These are phyloP conservation scores for Diospyros lotus DNA, from an alignment of 148 eudicot genomes.

Conservation along the genomic window DNA sequence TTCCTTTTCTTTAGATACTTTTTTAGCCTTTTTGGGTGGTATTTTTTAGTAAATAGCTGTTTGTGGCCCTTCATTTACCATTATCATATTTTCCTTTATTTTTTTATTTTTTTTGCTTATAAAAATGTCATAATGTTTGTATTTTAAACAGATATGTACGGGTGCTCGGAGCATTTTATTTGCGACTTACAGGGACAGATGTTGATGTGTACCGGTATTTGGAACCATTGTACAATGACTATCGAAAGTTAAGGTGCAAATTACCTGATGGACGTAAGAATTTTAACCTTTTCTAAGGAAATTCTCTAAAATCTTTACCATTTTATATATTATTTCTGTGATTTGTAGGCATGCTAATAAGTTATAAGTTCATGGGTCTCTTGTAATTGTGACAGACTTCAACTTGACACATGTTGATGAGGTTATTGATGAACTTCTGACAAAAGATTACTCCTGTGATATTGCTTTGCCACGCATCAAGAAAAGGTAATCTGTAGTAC, in stretches of 20 bases:
- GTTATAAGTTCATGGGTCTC: not conserved
- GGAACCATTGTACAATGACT: slow-evolving; percentile 92
- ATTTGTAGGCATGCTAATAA: not conserved
- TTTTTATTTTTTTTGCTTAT: not conserved
- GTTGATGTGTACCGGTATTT: slow-evolving; percentile 79
- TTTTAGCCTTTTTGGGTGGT: no score
- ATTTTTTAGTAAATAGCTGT: no score
- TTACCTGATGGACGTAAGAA: slow-evolving; percentile 67
- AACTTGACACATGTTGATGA: slow-evolving; percentile 82
- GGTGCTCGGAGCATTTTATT: slow-evolving; percentile 88
- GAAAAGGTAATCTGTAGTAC: slow-evolving; percentile 48
- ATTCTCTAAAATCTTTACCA: not conserved
- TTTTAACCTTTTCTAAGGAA: not conserved
- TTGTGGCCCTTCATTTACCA: no score
- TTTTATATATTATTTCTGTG: not conserved
- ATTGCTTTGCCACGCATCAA: slow-evolving; percentile 90
- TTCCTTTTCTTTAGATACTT: no score
- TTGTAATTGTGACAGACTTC: slow-evolving; percentile 40
- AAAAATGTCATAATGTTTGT: not conserved
- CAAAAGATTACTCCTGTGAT: slow-evolving; percentile 85
- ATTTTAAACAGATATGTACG: slow-evolving; percentile 63
- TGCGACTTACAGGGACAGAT: slow-evolving; percentile 91
- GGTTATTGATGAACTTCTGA: slow-evolving; percentile 86
- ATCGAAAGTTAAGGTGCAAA: slow-evolving; percentile 73
- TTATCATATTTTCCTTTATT: no score